Base-by-base conservation (phyloP, 495 filamentous ascomycete genomes). In the Acidiella bohemica region DNA sequence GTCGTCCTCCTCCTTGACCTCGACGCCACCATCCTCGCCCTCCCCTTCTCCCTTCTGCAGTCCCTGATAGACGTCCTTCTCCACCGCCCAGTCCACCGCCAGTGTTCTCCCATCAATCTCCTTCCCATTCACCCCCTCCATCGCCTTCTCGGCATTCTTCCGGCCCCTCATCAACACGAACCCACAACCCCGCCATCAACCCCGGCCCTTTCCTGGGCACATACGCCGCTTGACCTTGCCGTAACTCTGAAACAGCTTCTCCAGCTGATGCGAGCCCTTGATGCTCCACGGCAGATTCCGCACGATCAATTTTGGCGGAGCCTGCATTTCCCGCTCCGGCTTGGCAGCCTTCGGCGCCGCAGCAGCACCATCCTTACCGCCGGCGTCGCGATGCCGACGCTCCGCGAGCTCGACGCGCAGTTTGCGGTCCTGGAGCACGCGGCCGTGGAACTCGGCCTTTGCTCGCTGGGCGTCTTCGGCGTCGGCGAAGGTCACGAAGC, bases 251-350 rank as follows among this genome's bases (percentile, higher is more conserved):
- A 99, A 96, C 23, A 93, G 61, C 28, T 67, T 64, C 2, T 71
- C 62, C 34, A 99, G 60, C 53, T 95, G 76, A 33, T 93, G 78
- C 0, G 84, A 66, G 7, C 72, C 71, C 61, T 90, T 93, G 57
- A 99, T 80, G 51, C 78, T 94, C 90, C 90, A 99, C 1, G 90
- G 87, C 49, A 99, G 56, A 57, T 99, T 99, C 38, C 90, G 75
- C 19, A 96, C 78, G 60, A 99, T 99, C 51, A 99, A 62, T 58
- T 84, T 90, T 5, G 87, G 80, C 20, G 71, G 60, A 60, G 82
- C 88, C 8, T 84, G 80, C 16, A 67, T 68, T 47, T 64, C 72
- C 49, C 59, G 64, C 42, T 63, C 51, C 16, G 28, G 12, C n/a
- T 50, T 63, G 44, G 67, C 70, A 25, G 62, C 58, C 6, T 55